Conservation (phyloP, 1,284 basidiomycete species). For the Neolentinus lepideus region DNA sequence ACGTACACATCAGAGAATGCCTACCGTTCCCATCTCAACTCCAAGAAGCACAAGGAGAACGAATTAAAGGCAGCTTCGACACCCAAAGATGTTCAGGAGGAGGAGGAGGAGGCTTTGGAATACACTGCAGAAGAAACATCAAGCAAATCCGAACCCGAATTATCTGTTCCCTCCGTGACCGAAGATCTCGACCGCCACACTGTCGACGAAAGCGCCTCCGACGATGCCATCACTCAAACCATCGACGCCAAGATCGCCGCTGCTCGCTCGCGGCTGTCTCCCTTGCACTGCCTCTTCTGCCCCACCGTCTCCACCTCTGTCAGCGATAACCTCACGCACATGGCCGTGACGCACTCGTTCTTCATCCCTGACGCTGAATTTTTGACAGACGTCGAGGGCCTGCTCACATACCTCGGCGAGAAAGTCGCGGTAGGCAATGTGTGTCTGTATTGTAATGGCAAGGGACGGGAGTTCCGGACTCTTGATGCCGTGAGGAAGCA, state of each 20-base stretch:
- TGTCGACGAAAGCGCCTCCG: conserved; percentile 36
- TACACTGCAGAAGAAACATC: conserved; percentile 7
- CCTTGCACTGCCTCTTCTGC: conserved; percentile 87
- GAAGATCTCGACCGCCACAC: conserved; percentile 13
- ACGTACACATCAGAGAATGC: conserved; percentile 87
- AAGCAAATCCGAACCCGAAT: background rate
- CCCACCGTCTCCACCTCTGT: conserved; percentile 43
- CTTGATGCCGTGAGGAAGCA: conserved; percentile 86
- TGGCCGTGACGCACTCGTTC: conserved; percentile 87
- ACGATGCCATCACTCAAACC: conserved; percentile 47
- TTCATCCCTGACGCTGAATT: conserved; percentile 95
- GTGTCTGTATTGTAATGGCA: conserved; percentile 87
- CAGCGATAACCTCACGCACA: conserved; percentile 76
- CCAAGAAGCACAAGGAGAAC: conserved; percentile 87
- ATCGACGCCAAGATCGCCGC: conserved; percentile 77
- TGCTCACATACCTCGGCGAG: conserved; percentile 86
- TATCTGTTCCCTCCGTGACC: background rate
- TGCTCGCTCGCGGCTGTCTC: conserved; percentile 56
- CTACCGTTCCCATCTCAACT: conserved; percentile 81
- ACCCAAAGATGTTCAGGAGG: conserved; percentile 8
- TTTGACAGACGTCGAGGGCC: conserved; percentile 77
- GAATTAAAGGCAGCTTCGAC: conserved; percentile 44
- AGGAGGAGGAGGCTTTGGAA: conserved; percentile 7
- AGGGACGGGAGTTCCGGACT: conserved; percentile 71
- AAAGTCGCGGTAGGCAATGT: conserved; percentile 91